These are phyloP conservation scores for Alternaria dauci DNA, from an alignment of 2,329 filamentous ascomycete species.

Conservation along the genomic window DNA sequence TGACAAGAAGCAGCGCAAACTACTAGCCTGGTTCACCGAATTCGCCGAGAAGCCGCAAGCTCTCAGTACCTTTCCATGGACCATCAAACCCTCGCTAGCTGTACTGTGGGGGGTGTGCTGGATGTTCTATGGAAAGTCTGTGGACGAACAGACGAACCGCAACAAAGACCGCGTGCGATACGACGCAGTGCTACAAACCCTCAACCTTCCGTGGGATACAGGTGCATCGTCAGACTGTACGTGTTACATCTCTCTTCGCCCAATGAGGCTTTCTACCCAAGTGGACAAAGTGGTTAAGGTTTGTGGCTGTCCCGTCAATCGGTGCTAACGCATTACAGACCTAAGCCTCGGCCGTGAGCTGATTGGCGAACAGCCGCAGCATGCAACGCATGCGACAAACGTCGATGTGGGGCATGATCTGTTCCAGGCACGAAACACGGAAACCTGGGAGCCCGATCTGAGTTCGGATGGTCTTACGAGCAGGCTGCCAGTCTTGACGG, in stretches of 20 bases:
- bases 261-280: conserved; percentile 1
- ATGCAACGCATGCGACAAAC: conserved; percentile 31
- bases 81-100: conserved; percentile 54
- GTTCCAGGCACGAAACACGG: conserved; percentile 46
- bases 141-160: conserved; percentile 12
- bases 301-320: background rate
- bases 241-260: conserved; percentile 33
- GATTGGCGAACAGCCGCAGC: conserved; percentile 41
- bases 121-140: conserved; percentile 46
- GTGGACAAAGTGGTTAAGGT: background rate
- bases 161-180: conserved; percentile 32
- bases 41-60: conserved; percentile 51
- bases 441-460: conserved; percentile 35
- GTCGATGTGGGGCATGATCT: conserved; percentile 30
- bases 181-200: conserved; percentile 38
- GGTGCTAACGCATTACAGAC: conserved; percentile 36
- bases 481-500: conserved; percentile 32
- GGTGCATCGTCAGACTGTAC: conserved; percentile 47
- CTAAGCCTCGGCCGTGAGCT: conserved; percentile 42
- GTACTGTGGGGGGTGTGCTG: conserved; percentile 57
- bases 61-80: conserved; percentile 56
- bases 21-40: conserved; percentile 52
- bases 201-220: conserved; percentile 36
- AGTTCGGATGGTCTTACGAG: conserved; percentile 9
- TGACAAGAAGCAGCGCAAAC: conserved; percentile 45